Conservation (phyloP, 345 rosid genomes). For the Eucalyptus pumila region DNA sequence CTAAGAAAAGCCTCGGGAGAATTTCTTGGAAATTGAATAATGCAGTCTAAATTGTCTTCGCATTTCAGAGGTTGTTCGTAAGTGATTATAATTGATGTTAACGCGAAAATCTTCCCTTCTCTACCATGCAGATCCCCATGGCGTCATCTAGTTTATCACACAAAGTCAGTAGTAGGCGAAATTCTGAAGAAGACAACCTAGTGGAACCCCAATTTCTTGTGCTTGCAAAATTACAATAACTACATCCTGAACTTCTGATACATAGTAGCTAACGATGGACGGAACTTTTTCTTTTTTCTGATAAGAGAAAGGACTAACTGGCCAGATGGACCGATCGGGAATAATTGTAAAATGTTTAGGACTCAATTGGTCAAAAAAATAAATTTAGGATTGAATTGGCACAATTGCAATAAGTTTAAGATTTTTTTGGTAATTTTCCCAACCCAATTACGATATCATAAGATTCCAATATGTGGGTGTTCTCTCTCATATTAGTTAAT, state of each 20-base stretch:
- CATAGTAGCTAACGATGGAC: not conserved
- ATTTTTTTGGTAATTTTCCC: too few species aligned
- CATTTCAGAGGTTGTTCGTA: not conserved
- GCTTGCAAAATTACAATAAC: not conserved
- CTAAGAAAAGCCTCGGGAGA: not conserved
- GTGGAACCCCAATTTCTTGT: not conserved
- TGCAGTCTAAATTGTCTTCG: not conserved
- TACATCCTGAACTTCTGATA: not conserved
- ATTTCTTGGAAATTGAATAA: not conserved
- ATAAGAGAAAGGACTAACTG: not conserved
- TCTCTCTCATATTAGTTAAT: not conserved
- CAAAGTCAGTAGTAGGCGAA: not conserved
- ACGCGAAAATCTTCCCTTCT: not conserved
- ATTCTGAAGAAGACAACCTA: not conserved
- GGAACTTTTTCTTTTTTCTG: not conserved
- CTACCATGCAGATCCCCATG: not conserved
- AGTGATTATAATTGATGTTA: not conserved
- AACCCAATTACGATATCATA: not conserved
- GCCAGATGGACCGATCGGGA: too few species aligned
- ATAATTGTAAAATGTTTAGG: too few species aligned
- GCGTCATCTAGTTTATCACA: not conserved
- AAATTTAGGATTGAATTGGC: too few species aligned
- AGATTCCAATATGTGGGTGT: not conserved
- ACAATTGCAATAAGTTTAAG: too few species aligned
- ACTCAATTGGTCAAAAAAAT: too few species aligned